Evolutionary conservation across 345 rosid genomes (phyloP).

Genomic region (Acer yangbiense): DNA sequence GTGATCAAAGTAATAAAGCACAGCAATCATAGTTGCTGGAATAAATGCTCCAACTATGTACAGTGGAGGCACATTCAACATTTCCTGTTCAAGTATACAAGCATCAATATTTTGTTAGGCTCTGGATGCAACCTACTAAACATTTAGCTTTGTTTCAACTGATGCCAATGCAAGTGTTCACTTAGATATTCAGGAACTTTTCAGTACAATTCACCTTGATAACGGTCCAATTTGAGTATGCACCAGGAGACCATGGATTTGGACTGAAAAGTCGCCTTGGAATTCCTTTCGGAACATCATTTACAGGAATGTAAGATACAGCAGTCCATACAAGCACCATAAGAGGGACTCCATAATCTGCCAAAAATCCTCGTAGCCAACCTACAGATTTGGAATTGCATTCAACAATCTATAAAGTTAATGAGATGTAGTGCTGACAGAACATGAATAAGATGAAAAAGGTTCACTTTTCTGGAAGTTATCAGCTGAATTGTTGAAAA

Average conservation of each 20-base stretch:
- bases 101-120: conserved; percentile 23
- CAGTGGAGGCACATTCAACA: conserved; percentile 54
- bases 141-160: background rate
- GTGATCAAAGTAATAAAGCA: conserved; percentile 69
- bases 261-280: conserved; percentile 68
- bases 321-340: conserved; percentile 69
- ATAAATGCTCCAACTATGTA: conserved; percentile 64
- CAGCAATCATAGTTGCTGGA: conserved; percentile 74
- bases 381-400: conserved; percentile 32
- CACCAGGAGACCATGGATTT: conserved; percentile 72
- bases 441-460: background rate
- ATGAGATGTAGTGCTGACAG: background rate
- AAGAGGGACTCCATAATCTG: conserved; percentile 63
- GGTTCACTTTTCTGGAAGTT: background rate
- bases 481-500: conserved; percentile 3
- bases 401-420: background rate
- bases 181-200: background rate
- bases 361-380: conserved; percentile 56
- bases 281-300: conserved; percentile 56
- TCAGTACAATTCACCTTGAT: conserved; percentile 39
- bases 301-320: conserved; percentile 54
- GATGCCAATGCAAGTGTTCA: conserved; percentile 8
- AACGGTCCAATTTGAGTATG: conserved; percentile 64
- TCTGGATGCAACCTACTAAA: conserved; percentile 4
- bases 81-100: conserved; percentile 40